Conservation (phyloP, 2,329 filamentous ascomycete species). For the Uncinocarpus reesii region DNA sequence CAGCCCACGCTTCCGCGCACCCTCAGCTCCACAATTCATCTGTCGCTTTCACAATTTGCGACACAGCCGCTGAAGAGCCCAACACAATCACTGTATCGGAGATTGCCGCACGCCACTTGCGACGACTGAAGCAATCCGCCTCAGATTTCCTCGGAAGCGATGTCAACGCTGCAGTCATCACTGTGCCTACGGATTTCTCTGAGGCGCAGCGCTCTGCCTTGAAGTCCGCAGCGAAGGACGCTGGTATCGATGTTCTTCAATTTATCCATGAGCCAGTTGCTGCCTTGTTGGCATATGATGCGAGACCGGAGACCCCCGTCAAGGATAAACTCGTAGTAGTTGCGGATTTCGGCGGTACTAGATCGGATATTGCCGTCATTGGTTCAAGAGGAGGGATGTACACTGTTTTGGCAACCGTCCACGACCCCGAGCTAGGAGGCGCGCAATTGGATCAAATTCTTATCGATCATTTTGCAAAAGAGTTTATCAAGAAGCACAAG, state of each 20-base stretch:
- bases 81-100: conserved; percentile 70
- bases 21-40: conserved; percentile 62
- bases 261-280: conserved; percentile 86
- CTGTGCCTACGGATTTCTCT: conserved; percentile 84
- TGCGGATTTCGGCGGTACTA: conserved; percentile 82
- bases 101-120: conserved; percentile 72
- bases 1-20: conserved; percentile 87
- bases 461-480: conserved; percentile 94
- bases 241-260: conserved; percentile 81
- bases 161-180: conserved; percentile 89
- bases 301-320: conserved; percentile 60
- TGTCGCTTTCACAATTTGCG: conserved; percentile 73
- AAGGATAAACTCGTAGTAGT: conserved; percentile 86
- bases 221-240: conserved; percentile 63
- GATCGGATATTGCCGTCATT: conserved; percentile 82
- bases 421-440: conserved; percentile 91
- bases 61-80: conserved; percentile 54
- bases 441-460: conserved; percentile 78
- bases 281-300: conserved; percentile 82
- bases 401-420: conserved; percentile 81
- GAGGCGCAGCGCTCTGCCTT: conserved; percentile 79
- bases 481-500: conserved; percentile 96
- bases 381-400: conserved; percentile 92
- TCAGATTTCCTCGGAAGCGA: conserved; percentile 86
- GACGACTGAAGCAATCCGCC: conserved; percentile 69